A percentile compares a stretch with the other conserved stretches of the same genome.
Evolutionary conservation across 2,329 filamentous ascomycete species (phyloP).

Genomic region (Cercospora sp.): DNA sequence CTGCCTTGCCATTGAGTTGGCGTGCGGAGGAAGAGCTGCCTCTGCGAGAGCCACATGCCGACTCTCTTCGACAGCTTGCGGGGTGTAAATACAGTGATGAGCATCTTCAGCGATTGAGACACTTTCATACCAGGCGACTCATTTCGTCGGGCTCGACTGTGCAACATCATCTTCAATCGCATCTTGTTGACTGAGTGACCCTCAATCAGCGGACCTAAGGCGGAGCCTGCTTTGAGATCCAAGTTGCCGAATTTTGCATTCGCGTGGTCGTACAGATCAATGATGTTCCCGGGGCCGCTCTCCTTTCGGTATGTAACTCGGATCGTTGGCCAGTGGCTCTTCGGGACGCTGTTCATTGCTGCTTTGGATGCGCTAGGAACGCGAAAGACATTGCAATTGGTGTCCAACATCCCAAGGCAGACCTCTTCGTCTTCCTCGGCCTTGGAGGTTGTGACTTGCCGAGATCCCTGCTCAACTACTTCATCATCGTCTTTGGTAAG

Average conservation of each 20-base stretch:
- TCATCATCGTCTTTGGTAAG: constrained; percentile 53
- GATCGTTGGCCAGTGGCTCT: constrained; percentile 64
- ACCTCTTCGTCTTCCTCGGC: constrained; percentile 28
- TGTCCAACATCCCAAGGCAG: constrained; percentile 31
- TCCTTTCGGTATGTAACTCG: constrained; percentile 64
- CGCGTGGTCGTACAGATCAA: constrained; percentile 72
- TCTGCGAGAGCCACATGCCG: constrained; percentile 66
- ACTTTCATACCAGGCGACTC: constrained; percentile 65
- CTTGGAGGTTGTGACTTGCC: constrained; percentile 4
- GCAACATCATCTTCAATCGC: constrained; percentile 71
- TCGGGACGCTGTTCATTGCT: constrained; percentile 16
- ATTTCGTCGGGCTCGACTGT: constrained; percentile 62
- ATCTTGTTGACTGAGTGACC: constrained; percentile 58
- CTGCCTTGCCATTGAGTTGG: constrained; percentile 68
- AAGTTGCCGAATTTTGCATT: constrained; percentile 73
- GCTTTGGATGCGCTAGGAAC: constrained; percentile 25
- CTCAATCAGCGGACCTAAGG: constrained; percentile 73
- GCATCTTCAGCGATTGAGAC: constrained; percentile 63
- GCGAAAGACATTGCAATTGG: constrained; percentile 27
- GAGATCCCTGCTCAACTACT: constrained; percentile 19
- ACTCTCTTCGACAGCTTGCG: constrained; percentile 64
- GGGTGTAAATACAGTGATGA: constrained; percentile 78
- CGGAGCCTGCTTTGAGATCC: constrained; percentile 65
- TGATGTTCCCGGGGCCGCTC: constrained; percentile 51
- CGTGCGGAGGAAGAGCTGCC: constrained; percentile 64